These are phyloP conservation scores for Fusarium sp. DNA, from an alignment of 2,329 filamentous ascomycete genomes.

Conservation along the genomic window DNA sequence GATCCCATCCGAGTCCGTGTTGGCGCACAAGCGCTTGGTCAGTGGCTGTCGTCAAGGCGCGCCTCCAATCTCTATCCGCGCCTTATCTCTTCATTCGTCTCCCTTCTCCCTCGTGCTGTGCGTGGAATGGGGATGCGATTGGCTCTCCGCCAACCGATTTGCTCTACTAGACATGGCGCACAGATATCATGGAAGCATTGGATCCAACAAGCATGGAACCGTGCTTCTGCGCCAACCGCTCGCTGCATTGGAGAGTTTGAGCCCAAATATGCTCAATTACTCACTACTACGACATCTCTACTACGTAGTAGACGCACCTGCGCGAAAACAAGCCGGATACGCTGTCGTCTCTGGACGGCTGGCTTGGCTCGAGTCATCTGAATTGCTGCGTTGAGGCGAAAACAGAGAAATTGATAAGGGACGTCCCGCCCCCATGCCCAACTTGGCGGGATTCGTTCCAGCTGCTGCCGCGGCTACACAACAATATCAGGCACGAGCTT, in stretches of 20 bases:
- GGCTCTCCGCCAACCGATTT: neutral
- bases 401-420: conserved; percentile 30
- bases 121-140: conserved; percentile 6
- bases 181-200: neutral
- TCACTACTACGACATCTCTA: conserved; percentile 9
- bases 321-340: conserved; percentile 15
- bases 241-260: conserved; percentile 7
- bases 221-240: conserved; percentile 2
- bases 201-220: neutral
- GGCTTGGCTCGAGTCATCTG: neutral
- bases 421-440: conserved; percentile 21
- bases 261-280: conserved; percentile 3
- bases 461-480: conserved; percentile 33
- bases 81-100: conserved; percentile 30
- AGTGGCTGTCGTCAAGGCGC: conserved; percentile 14
- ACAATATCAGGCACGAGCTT: conserved; percentile 28
- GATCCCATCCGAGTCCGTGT: conserved; percentile 25
- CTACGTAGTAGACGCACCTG: neutral
- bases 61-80: conserved; percentile 16
- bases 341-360: conserved; percentile 1
- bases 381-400: neutral
- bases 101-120: conserved; percentile 1
- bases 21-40: conserved; percentile 19
- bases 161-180: neutral
- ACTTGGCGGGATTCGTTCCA: conserved; percentile 20